Conservation (phyloP, 306 rosid species). For the Vigna unguiculata region DNA sequence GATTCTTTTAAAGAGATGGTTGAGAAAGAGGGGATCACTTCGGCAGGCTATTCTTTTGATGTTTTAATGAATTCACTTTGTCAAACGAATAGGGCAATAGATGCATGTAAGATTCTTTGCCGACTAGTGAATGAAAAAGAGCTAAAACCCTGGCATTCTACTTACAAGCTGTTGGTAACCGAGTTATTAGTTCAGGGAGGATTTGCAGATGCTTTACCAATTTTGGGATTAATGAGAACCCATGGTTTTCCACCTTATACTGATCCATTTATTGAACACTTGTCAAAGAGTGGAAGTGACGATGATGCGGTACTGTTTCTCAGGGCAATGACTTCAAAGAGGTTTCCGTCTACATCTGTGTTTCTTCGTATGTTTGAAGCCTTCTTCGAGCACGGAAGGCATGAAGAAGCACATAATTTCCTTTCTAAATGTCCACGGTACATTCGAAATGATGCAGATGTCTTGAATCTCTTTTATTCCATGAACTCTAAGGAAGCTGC, state of each 20-base stretch:
- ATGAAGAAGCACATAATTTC: slow-evolving; percentile 68
- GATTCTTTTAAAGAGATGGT: slow-evolving; percentile 63
- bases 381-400: slow-evolving; percentile 69
- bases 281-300: slow-evolving; percentile 73
- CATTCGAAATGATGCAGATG: slow-evolving; percentile 78
- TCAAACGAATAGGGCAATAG: slow-evolving; percentile 56
- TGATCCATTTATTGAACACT: slow-evolving; percentile 67
- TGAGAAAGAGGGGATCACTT: slow-evolving; percentile 60
- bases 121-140: slow-evolving; percentile 53
- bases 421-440: slow-evolving; percentile 79
- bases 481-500: slow-evolving; percentile 55
- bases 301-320: slow-evolving; percentile 70
- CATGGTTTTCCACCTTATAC: slow-evolving; percentile 76
- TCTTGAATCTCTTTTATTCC: slow-evolving; percentile 71
- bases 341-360: slow-evolving; percentile 66
- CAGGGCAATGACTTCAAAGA: slow-evolving; percentile 73
- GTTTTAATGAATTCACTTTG: slow-evolving; percentile 65
- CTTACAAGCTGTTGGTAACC: slow-evolving; percentile 67
- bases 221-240: slow-evolving; percentile 71
- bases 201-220: slow-evolving; percentile 65
- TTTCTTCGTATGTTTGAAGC: slow-evolving; percentile 65
- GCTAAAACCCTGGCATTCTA: slow-evolving; percentile 70
- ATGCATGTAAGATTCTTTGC: slow-evolving; percentile 63
- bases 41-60: slow-evolving; percentile 56
- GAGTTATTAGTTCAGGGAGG: slow-evolving; percentile 65